Percentiles rank a stretch among this genome's conserved stretches.
Evolutionary conservation across 169 alveolate genomes (phyloP).

Genomic region (Plasmodium yoelii): DNA sequence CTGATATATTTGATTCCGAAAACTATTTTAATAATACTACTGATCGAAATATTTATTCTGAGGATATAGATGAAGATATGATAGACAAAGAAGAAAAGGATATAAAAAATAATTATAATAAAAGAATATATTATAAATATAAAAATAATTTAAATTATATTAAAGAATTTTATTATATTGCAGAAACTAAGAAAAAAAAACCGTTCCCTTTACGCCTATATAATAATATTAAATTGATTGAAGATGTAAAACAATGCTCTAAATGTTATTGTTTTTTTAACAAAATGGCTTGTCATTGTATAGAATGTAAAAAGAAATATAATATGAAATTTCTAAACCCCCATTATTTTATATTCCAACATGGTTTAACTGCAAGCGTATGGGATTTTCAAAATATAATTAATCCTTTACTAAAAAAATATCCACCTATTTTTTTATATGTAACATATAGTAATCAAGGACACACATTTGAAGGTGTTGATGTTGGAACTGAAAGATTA

Average conservation of each 20-base stretch:
- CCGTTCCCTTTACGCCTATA: constrained; percentile 66
- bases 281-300: constrained; percentile 78
- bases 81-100: not conserved
- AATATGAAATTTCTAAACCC: constrained; percentile 67
- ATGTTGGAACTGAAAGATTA: constrained; percentile 78
- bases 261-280: constrained; percentile 83
- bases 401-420: constrained; percentile 63
- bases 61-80: not conserved
- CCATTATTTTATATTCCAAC: constrained; percentile 84
- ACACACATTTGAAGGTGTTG: constrained; percentile 83
- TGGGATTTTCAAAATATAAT: constrained; percentile 77
- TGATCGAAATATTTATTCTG: no score
- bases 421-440: constrained; percentile 82
- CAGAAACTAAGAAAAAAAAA: constrained; percentile 48
- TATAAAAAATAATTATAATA: not conserved
- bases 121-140: constrained; percentile 46
- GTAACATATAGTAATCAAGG: constrained; percentile 81
- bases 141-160: constrained; percentile 56
- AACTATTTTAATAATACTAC: no score
- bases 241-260: constrained; percentile 74
- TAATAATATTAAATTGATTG: constrained; percentile 74
- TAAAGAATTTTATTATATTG: constrained; percentile 41
- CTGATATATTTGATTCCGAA: no score
- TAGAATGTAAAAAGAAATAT: constrained; percentile 72
- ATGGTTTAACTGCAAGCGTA: constrained; percentile 85